Base-by-base conservation (phyloP, 2,329 filamentous ascomycete species). In the Clonostachys rhizophaga region DNA sequence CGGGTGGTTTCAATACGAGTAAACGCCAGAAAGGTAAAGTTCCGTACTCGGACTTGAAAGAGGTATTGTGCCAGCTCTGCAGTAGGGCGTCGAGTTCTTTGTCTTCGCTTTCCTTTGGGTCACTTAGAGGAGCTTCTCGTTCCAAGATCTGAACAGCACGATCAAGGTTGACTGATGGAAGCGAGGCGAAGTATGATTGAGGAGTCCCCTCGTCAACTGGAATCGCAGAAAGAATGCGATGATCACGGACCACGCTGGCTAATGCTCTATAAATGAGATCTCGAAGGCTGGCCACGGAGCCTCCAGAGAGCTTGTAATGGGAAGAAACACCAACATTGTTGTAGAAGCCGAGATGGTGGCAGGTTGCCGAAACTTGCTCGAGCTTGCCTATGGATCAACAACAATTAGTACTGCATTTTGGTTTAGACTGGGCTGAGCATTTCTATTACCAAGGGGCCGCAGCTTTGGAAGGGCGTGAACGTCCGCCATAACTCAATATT, bases 21-120 rank as follows among this genome's bases (percentile, higher is more conserved):
- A 76, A 55, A 17, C 70, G 65, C 73, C 73, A 77, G 50, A 67
- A 69, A 2, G 72, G 67, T 16, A 60, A 43, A 5, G 57, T 58
- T 2, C 61, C 52, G 18, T 61, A 59, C 53, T 67, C 71, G 5
- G 62, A 53, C 14, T 53, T 53, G 52, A 55, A 55, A 18, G 35
- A 50, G 43, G 49, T 63, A 44, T 67, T 67, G 49, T 76, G 73
- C 52, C 76, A 64, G 2, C 54, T 47, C 39, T 63, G 50, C 9
- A 76, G 50, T 3, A 74, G 33, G 1, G 55, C 47, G n/a, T 75
- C 65, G 4, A 76, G 52, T 43, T 72, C 69, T 5, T 47, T 39
- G 49, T 74, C 70, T 18, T 52, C 47, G 11, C 59, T 55, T 34
- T 60, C 58, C 10, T 47, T 54, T 13, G 7, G 18, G 2, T 51